Percentiles rank a stretch among this genome's conserved stretches.
Conservation (phyloP, 1,139 yeast species). For the Blastobotrys illinoisensis region DNA sequence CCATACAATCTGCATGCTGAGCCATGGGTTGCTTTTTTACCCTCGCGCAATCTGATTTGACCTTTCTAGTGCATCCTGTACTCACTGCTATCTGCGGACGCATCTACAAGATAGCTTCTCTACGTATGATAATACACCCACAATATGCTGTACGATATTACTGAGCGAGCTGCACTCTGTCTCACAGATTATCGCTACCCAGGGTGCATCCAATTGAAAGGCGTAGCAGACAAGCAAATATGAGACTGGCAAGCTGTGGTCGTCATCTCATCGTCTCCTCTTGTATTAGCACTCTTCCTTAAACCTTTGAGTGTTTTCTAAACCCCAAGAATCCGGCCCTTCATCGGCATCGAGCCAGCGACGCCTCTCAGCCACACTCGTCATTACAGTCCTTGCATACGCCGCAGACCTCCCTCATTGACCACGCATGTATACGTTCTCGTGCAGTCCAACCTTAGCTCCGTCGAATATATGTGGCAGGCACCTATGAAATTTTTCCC, state of each 20-base stretch:
- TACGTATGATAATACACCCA: background rate
- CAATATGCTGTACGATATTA: background rate
- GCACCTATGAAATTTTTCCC: background rate
- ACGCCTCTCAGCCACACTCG: background rate
- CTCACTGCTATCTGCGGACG: background rate
- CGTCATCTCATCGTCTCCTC: background rate
- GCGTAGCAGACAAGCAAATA: background rate
- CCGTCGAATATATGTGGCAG: background rate
- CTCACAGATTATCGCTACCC: background rate
- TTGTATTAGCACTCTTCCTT: too few species aligned
- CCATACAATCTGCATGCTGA: background rate
- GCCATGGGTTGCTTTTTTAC: background rate
- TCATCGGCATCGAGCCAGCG: too few species aligned
- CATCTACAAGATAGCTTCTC: background rate
- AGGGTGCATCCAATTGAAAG: background rate
- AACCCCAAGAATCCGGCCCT: too few species aligned
- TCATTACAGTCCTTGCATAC: background rate
- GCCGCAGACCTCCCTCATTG: background rate
- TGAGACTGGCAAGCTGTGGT: background rate
- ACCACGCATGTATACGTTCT: background rate
- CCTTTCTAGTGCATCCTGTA: background rate
- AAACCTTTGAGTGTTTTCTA: too few species aligned
- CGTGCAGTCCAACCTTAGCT: background rate
- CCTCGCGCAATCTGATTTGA: background rate
- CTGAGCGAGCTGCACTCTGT: background rate